Evolutionary conservation across 257 asterid genomes (phyloP), one percentile per base, ranked within the genome.

Genomic region (Voacanga thouarsii): DNA sequence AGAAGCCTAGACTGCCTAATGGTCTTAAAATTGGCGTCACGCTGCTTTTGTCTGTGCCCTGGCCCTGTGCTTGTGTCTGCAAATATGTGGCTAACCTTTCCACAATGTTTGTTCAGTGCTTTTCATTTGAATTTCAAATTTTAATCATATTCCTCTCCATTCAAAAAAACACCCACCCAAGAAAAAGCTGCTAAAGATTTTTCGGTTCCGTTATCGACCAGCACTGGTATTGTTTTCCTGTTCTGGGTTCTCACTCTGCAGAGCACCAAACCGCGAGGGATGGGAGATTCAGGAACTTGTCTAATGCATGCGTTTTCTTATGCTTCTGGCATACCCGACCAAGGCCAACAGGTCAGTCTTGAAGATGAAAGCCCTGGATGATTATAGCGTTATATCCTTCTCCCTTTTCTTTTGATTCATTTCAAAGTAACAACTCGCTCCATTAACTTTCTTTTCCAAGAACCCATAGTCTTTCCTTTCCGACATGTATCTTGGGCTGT

Each of bases 91-190:
- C 81, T 78, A 71, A 67, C 51, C 83, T 78, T 77, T 53, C 39
- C 74, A 28, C 87, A 87, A 86, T 88, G 91, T 91, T 78, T 47
- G 74, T 2, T 30, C 30, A 6, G 43, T 55, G 28, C 87, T 87
- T 86, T 84, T 65, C 81, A 85, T 90, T 94, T 88, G 96, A 94
- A 94, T 86, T 94, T 94, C 96, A 89, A 92, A 89, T 83, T 87
- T 81, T 71, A 74, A 81, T 47, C 19, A 68, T 51, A 1, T 12
- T 12, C 19, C 21, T 51, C 21, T 2, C 75, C 44, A 56, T 33
- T 59, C 21, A 63, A 43, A 66, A 66, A 75, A 68, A 18, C 70
- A 60, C 12, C 23, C 37, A 2, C 21, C 16, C 26, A 75, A 23
- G 12, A 61, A 59, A 23, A 12, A 71, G 61, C 7, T 64, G 60